Conservation (phyloP, 345 rosid species). For the Dipteronia sinensis region DNA sequence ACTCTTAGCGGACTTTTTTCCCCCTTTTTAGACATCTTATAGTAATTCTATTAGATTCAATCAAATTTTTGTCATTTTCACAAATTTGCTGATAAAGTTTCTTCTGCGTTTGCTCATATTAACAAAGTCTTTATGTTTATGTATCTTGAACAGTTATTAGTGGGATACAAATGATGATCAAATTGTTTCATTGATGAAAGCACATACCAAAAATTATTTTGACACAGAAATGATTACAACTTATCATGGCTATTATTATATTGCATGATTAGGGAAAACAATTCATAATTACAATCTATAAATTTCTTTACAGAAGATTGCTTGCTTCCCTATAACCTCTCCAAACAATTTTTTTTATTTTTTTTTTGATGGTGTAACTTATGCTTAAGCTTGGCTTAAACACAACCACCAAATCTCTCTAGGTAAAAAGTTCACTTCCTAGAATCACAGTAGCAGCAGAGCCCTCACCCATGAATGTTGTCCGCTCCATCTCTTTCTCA, state of each 20-base stretch:
- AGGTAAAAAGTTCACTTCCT: constrained; percentile 67
- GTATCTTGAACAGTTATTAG: no score
- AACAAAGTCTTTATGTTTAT: not conserved
- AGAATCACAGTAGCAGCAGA: constrained; percentile 47
- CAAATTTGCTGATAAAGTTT: no score
- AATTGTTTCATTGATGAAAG: not conserved
- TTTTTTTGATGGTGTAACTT: constrained; percentile 10
- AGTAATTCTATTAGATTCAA: no score
- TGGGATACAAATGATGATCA: no score
- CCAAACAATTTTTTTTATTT: not conserved
- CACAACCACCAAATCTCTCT: constrained; percentile 9
- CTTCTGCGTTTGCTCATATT: no score
- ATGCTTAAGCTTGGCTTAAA: constrained; percentile 20
- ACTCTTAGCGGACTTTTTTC: no score
- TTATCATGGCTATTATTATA: not conserved
- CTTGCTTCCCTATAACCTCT: not conserved
- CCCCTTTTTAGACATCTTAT: no score
- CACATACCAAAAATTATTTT: not conserved
- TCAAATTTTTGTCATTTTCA: not conserved
- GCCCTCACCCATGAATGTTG: constrained; percentile 62
- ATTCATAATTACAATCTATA: constrained; percentile 20
- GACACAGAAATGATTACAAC: not conserved
- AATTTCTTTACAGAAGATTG: constrained; percentile 16
- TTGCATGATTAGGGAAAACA: constrained; percentile 19
- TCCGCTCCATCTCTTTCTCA: constrained; percentile 51